Conservation (phyloP, 768 basidiomycete genomes). For the Tubosaeta sp. region DNA sequence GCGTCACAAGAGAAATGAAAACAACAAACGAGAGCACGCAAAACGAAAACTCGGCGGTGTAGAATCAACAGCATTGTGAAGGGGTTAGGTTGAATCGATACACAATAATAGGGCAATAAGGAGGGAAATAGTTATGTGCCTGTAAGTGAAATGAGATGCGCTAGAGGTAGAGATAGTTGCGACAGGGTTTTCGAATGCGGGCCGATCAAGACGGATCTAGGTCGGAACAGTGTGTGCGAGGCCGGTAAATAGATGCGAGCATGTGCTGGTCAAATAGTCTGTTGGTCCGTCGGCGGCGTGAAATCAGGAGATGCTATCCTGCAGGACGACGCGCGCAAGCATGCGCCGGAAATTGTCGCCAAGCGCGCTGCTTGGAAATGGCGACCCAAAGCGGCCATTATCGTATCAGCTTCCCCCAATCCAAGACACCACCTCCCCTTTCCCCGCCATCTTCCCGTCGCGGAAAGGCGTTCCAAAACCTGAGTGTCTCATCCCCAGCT, state of each 20-base stretch:
- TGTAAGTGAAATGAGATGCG: conserved; percentile 3
- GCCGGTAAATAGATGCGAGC: conserved; percentile 24
- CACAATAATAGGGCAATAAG: conserved; percentile 25
- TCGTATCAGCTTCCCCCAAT: conserved; percentile 51
- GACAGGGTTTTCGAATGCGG: conserved; percentile 13
- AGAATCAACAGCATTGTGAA: conserved; percentile 16
- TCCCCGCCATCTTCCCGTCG: conserved; percentile 48
- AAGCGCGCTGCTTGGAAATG: neutral
- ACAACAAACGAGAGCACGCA: conserved; percentile 19
- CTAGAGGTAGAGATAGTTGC: conserved; percentile 9
- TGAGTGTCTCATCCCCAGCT: conserved; percentile 93
- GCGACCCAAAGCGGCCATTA: conserved; percentile 19
- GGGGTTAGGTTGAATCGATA: conserved; percentile 22
- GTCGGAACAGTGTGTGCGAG: conserved; percentile 13
- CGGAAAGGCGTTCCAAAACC: conserved; percentile 99
- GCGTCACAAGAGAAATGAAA: conserved; percentile 1
- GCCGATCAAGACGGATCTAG: conserved; percentile 23
- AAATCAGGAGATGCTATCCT: neutral
- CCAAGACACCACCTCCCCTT: conserved; percentile 38
- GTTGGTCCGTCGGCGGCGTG: conserved; percentile 9
- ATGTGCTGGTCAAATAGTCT: conserved; percentile 22
- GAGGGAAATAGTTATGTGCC: conserved; percentile 25
- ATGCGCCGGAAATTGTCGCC: conserved; percentile 5
- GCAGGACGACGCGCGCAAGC: conserved; percentile 1
- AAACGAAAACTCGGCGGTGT: conserved; percentile 12